Evolutionary conservation across 83 land plant genomes (phyloP).

Genomic region (Isoetes engelmannii): DNA sequence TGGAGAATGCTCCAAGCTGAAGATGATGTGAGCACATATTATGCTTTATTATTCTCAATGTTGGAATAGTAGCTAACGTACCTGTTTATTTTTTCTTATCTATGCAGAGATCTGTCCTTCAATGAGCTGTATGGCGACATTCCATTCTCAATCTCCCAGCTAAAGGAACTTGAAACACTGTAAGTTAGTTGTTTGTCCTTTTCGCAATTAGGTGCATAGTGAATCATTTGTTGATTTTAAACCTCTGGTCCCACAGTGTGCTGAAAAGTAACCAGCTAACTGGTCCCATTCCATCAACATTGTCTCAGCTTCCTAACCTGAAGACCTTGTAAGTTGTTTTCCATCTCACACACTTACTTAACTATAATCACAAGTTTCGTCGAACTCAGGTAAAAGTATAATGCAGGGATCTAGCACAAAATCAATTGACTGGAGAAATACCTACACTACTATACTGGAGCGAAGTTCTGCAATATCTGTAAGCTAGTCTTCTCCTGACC

Average conservation of each 20-base stretch:
- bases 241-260: constrained; percentile 28
- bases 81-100: neutral
- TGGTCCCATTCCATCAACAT: constrained; percentile 79
- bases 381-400: neutral
- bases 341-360: neutral
- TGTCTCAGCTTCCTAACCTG: constrained; percentile 51
- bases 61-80: no score
- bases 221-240: neutral
- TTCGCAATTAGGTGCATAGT: neutral
- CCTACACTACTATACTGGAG: constrained; percentile 58
- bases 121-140: constrained; percentile 62
- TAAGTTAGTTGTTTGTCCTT: constrained; percentile 20
- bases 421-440: constrained; percentile 55
- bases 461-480: constrained; percentile 62
- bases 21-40: constrained; percentile 42
- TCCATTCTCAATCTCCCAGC: constrained; percentile 73
- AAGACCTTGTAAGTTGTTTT: constrained; percentile 10
- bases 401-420: constrained; percentile 68
- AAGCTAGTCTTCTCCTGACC: constrained; percentile 20
- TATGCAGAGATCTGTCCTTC: constrained; percentile 21
- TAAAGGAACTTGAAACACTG: constrained; percentile 64
- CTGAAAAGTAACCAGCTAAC: constrained; percentile 63
- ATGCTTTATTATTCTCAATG: no score
- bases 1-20: constrained; percentile 73
- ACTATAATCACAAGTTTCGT: neutral